Evolutionary conservation across 345 rosid genomes (phyloP), one percentile per base, ranked within the genome.

Genomic region (Aurinia saxatilis): DNA sequence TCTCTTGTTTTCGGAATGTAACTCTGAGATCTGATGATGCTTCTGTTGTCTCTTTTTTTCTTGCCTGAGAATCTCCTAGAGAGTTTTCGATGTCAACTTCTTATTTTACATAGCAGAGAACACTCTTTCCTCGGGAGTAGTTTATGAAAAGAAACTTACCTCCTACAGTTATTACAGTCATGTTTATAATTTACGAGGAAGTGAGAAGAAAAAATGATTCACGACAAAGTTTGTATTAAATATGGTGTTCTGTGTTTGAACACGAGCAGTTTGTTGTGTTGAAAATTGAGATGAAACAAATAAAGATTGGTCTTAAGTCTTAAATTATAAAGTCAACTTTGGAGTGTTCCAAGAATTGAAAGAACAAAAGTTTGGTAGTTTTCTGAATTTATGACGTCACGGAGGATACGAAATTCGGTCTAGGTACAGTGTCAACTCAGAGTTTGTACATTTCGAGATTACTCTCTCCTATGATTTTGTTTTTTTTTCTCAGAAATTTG

Each of bases 1-100:
- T 61, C 63, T 69, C 67, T 68, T 68, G 62, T 60, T 60, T 56
- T 55, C 52, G 51, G 63, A 62, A 55, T 70, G 69, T 70, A 63
- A 70, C 59, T 55, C 64, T 63, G 58, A 36, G 63, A 61, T 62
- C 50, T 69, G 58, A 62, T 67, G 65, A 37, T 62, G 57, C 41
- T 61, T 39, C 56, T 31, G 13, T 66, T 53, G 30, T 41, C 39
- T 41, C 39, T 36, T 35, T 17, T 1, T 44, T 46, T 67, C 35
- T 40, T 68, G 33, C 27, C 50, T 52, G 73, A 60, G 56, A 66
- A 55, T 35, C 39, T 51, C 12, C 4, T 39, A 33, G 56, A 65
- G 67, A 60, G 67, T 36, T 60, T 52, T 45, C 41, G 8, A 33
- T 34, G 42, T 60, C 65, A 46, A 3, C 10, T 25, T 49, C 30